Evolutionary conservation across 345 rosid species (phyloP), one percentile per base, ranked within the genome.

Genomic region (Balakata baccata): DNA sequence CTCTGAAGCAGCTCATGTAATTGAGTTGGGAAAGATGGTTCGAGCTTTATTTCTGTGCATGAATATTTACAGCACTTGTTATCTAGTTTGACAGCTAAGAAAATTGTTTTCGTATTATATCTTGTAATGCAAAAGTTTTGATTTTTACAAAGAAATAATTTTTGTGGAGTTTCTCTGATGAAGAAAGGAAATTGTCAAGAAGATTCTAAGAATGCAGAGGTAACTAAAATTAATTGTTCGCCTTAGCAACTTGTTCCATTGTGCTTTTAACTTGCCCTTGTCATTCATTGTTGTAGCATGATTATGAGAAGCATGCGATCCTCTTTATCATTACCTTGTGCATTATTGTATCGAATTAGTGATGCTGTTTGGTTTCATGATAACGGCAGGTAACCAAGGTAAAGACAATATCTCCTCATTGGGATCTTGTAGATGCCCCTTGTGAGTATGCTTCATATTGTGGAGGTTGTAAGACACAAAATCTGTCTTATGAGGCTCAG

Each of bases 401-500:
- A 78, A 73, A 84, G 87, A 94, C 92, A 16, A 62, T 94, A 78
- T 71, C 89, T 74, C 89, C 95, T 71, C 98, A 88, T 63, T 47
- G 80, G 86, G 90, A 94, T 79, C 50, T 81, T 22, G 92, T 94
- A 22, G 92, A 90, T 71, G 91, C 97, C 29, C 98, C 98, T 67
- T 94, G 97, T 68, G 90, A 89, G 84, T 90, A 92, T 87, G 97
- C 97, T 18, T 80, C 89, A 1, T 81, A 85, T 25, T 92, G 97
- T 74, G 95, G 95, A 12, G 97, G 98, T 60, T 94, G 97, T 77
- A 94, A 92, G 73, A 88, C 92, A 9, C 98, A 94, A 72, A 92
- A 87, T 75, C 79, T 94, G 37, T 74, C 85, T 39, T 92, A 94
- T 61, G 89, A 88, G 80, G 97, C 98, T 87, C 97, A 92, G 84